phyloP scores from a whole-genome alignment of 768 basidiomycete species.

The Epithele typhae region DNA sequence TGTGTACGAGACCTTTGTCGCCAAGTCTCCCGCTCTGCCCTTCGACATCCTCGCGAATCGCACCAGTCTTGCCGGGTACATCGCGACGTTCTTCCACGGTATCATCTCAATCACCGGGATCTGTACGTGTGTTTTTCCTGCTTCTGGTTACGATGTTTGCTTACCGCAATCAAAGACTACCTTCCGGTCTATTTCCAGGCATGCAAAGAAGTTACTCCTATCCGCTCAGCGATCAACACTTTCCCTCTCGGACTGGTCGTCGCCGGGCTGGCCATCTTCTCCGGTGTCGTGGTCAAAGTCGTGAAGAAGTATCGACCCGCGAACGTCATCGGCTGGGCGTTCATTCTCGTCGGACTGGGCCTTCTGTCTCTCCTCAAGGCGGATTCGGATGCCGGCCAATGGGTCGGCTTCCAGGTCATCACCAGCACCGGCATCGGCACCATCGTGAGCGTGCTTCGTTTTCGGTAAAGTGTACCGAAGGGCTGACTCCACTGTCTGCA shows the following conservation, averaged over 20 bases:
- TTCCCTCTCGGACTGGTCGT: conserved; percentile 24
- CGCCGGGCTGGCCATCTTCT: conserved; percentile 26
- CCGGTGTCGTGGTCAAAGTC: conserved; percentile 20
- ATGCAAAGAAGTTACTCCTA: conserved; percentile 30
- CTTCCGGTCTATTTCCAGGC: conserved; percentile 44
- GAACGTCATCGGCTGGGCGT: conserved; percentile 32
- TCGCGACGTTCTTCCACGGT: too few relatives aligned
- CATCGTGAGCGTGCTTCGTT: conserved; percentile 13
- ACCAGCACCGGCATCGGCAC: conserved; percentile 13
- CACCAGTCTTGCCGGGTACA: too few relatives aligned
- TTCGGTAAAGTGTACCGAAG: neutral
- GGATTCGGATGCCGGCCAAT: conserved; percentile 15
- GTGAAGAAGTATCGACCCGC: conserved; percentile 25
- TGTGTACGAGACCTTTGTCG: too few relatives aligned
- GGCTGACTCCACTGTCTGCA: neutral
- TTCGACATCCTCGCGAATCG: too few relatives aligned
- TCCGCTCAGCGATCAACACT: conserved; percentile 22
- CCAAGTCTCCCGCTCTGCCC: too few relatives aligned
- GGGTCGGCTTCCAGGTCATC: conserved; percentile 28
- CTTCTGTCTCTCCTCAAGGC: conserved; percentile 24
- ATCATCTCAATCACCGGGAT: conserved; percentile 10
- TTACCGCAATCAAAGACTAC: conserved; percentile 27
- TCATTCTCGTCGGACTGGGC: conserved; percentile 35
- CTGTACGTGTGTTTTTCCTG: conserved; percentile 18
- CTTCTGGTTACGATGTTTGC: too few relatives aligned